A percentile compares a stretch with the other conserved stretches of the same genome.
These are phyloP conservation scores for Pelargonium australe DNA, from an alignment of 441 rosid genomes.

Conservation along the genomic window DNA sequence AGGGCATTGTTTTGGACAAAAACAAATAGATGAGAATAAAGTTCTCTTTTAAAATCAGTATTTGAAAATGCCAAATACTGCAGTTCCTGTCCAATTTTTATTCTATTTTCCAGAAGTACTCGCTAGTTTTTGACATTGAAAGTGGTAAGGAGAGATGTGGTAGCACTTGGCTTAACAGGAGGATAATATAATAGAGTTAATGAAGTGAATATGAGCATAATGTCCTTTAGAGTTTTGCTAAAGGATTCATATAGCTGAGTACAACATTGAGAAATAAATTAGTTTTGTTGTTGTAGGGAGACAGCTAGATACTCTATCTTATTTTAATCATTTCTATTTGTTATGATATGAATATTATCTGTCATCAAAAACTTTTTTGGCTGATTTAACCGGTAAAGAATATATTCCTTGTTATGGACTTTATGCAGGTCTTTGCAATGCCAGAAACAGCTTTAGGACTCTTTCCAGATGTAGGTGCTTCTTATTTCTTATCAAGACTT, in stretches of 20 bases:
- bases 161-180: no score
- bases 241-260: no score
- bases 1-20: background rate
- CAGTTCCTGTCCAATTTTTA: no score
- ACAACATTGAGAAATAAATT: no score
- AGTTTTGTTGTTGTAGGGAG: background rate
- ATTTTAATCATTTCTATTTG: background rate
- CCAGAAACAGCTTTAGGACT: conserved; percentile 79
- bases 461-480: conserved; percentile 85
- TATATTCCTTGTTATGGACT: conserved; percentile 1
- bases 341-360: background rate
- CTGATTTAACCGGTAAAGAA: background rate
- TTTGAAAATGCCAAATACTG: no score
- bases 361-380: background rate
- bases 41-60: no score
- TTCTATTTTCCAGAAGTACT: no score
- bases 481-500: conserved; percentile 84
- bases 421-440: conserved; percentile 74
- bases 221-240: no score
- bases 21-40: background rate
- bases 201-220: no score
- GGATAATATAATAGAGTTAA: no score
- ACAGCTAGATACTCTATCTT: background rate
- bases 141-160: no score
- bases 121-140: no score